Percentiles rank a stretch among this genome's conserved stretches.
Conservation (phyloP, 2,329 filamentous ascomycete species). For the Exophiala bonariae region DNA sequence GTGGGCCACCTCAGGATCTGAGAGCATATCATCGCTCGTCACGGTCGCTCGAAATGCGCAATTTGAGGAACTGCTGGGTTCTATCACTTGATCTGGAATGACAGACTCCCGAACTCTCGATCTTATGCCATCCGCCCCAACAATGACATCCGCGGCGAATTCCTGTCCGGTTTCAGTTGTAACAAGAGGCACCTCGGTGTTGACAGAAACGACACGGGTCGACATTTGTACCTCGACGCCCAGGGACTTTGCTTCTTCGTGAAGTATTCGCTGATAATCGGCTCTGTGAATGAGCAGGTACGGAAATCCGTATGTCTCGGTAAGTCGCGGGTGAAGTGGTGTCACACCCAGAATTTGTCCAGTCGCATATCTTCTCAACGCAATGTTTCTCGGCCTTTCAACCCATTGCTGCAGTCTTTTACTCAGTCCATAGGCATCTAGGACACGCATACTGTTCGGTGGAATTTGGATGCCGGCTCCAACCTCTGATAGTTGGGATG, state of each 20-base stretch:
- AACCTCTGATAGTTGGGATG: constrained; percentile 23
- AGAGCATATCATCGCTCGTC: background rate
- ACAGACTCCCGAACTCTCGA: constrained; percentile 5
- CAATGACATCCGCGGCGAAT: constrained; percentile 14
- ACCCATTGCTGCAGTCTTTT: constrained; percentile 24
- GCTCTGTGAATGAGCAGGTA: constrained; percentile 36
- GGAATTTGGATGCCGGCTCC: constrained; percentile 28
- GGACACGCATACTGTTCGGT: constrained; percentile 25
- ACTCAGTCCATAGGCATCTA: constrained; percentile 17
- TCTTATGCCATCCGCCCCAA: constrained; percentile 20
- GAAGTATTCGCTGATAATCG: constrained; percentile 34
- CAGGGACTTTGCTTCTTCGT: constrained; percentile 26
- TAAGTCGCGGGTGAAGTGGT: constrained; percentile 33
- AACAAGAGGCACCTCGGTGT: constrained; percentile 2
- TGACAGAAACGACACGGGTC: constrained; percentile 5
- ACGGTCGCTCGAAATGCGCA: constrained; percentile 11
- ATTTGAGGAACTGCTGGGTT: background rate
- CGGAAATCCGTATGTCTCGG: constrained; percentile 25
- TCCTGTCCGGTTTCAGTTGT: constrained; percentile 4
- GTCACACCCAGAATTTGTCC: constrained; percentile 37
- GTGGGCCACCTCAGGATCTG: constrained; percentile 4
- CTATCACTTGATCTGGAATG: background rate
- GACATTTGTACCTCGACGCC: constrained; percentile 13
- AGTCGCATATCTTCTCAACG: constrained; percentile 37
- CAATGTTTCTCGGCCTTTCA: constrained; percentile 34